Evolutionary conservation across 768 basidiomycete species (phyloP), one percentile per base, ranked within the genome.

Genomic region (Leccinum truebloodii): DNA sequence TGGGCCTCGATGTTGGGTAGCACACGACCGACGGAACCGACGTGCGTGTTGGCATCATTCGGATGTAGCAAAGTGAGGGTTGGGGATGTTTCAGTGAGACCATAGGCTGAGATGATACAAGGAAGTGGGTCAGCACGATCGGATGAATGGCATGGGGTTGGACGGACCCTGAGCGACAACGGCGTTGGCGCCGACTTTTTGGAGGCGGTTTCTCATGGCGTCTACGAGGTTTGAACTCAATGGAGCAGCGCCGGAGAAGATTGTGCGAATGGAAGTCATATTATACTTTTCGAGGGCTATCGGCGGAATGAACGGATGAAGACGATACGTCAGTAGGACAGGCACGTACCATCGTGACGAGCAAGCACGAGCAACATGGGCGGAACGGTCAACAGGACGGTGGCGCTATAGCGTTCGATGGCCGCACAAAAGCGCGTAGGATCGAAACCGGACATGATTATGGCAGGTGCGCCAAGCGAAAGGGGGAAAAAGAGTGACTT

Each of bases 81-180:
- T 0, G 90, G 91, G 0, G 90, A 89, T 1, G 91, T 93, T 74
- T 94, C 93, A 1, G 92, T 94, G 20, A 94, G 78, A 28, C 93
- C 89, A 59, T 86, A 92, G 1, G 88, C 89, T 86, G 64, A 52
- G 12, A 37, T 34, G 10, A 62, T n/a, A 16, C 32, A 18, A 35
- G 9, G 26, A 32, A 32, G 9, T 13, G 1, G 5, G 28, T 56
- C 13, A 22, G 13, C 2, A 41, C 13, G 24, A 26, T 24, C 3
- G 24, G 6, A 1, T 28, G 26, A 28, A 3, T n/a, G 24, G 7
- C 24, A 35, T 13, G 22, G 4, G 14, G 20, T 32, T 37, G 14
- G 37, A 58, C 68, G 10, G 41, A 86, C 86, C 87, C 73, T 90
- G 88, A 14, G 75, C 65, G 30, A 88, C 77, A 54, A 59, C 60